These are phyloP conservation scores for Penicillium taxi DNA, from an alignment of 495 filamentous ascomycete species.

Conservation along the genomic window DNA sequence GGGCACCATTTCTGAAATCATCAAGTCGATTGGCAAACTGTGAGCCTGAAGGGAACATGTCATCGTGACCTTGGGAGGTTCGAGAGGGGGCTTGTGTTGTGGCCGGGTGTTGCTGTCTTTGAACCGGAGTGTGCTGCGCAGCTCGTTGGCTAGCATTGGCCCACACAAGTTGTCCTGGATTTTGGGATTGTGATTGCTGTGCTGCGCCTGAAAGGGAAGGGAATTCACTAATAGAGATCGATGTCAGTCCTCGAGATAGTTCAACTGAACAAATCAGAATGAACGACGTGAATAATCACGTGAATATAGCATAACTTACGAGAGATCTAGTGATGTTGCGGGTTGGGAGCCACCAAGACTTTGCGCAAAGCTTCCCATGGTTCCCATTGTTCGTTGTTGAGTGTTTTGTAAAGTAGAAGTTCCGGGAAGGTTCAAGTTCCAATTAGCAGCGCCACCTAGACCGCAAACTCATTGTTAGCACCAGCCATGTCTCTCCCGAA, in stretches of 20 bases:
- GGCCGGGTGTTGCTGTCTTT: conserved; percentile 56
- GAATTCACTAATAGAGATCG: conserved; percentile 56
- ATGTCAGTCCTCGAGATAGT: conserved; percentile 12
- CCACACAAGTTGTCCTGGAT: conserved; percentile 58
- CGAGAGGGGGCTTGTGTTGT: conserved; percentile 39
- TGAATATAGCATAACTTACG: conserved; percentile 52
- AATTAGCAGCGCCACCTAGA: conserved; percentile 59
- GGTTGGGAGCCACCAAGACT: conserved; percentile 71
- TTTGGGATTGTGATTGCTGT: conserved; percentile 54
- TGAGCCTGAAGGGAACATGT: conserved; percentile 41
- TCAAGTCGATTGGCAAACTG: conserved; percentile 50
- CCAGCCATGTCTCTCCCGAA: conserved; percentile 4
- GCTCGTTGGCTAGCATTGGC: conserved; percentile 50
- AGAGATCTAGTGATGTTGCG: conserved; percentile 64
- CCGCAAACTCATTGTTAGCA: conserved; percentile 27
- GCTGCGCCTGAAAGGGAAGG: conserved; percentile 69
- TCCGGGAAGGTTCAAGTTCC: conserved; percentile 69
- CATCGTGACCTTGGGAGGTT: conserved; percentile 49
- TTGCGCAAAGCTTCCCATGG: conserved; percentile 70
- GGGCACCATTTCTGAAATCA: conserved; percentile 51
- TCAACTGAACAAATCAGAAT: conserved; percentile 2
- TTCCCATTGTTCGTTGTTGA: conserved; percentile 54
- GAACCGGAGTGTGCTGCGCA: conserved; percentile 53
- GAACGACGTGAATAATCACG: conserved; percentile 1
- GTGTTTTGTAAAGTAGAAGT: conserved; percentile 50